phyloP scores from a whole-genome alignment of 441 rosid species.

The Biscutella laevigata region DNA sequence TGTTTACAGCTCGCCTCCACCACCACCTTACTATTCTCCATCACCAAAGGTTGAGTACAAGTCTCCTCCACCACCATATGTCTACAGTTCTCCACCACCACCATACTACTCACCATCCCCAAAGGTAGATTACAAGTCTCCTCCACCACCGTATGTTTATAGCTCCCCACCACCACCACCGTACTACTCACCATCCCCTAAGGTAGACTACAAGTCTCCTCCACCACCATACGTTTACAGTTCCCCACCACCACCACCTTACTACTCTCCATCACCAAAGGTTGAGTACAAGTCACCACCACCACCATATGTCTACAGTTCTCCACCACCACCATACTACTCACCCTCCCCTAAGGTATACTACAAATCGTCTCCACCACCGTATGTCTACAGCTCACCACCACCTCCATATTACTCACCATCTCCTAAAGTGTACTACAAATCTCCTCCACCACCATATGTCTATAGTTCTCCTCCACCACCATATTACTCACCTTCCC shows the following conservation, averaged over 20 bases:
- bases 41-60: not conserved
- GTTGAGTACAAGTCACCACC: too few relatives aligned
- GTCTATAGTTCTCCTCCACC: not conserved
- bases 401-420: slow-evolving; percentile 2
- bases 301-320: not conserved
- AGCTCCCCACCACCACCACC: too few relatives aligned
- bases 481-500: not conserved
- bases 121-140: too few relatives aligned
- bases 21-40: not conserved
- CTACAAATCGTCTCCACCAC: not conserved
- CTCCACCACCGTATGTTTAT: too few relatives aligned
- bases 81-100: too few relatives aligned
- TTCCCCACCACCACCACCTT: too few relatives aligned
- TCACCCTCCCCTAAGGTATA: not conserved
- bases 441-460: slow-evolving; percentile 2
- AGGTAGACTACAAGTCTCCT: too few relatives aligned
- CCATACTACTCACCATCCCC: not conserved
- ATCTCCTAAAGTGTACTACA: not conserved
- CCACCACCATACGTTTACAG: too few relatives aligned
- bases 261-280: not conserved
- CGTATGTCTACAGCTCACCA: not conserved
- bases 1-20: too few relatives aligned
- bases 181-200: too few relatives aligned
- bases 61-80: too few relatives aligned
- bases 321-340: not conserved